Base-by-base conservation (phyloP, 108 stramenopile species). In the Cyclostephanos tholiformis region DNA sequence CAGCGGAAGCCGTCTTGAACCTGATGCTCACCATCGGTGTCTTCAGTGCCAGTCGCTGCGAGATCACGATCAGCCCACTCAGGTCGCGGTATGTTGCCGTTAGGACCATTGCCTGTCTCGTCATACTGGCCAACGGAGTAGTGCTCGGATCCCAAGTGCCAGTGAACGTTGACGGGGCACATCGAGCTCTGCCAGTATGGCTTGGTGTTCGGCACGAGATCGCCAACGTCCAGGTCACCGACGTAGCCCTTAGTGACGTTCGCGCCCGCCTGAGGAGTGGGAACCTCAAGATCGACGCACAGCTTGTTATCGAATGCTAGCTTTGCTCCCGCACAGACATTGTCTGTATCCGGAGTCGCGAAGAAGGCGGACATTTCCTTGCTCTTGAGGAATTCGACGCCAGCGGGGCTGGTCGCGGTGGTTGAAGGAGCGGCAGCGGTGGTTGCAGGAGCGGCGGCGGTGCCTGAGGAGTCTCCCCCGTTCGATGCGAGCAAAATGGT, bases 61-160 rank as follows among this genome's bases (percentile, higher is more conserved):
- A 74, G 66, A 8, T 39, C 49, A n/a, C 67, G 75, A 23, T 65
- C 52, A 51, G 51, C 71, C 41, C 69, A 71, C 17, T 75, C 58
- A n/a, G 74, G 74, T 61, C 69, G 65, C n/a, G 48, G 26, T 10
- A 62, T 35, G 20, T 60, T 72, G n/a, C 71, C 64, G 25, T 69
- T n/a, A 22, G 82, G 83, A 12, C 85, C 85, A 16, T 16, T 13
- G 30, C 86, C 88, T 27, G 67, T 74, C 62, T 87, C 86, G 56
- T 88, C 89, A 60, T 63, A 90, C 66, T 90, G 73, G 36, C 89
- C 89, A 53, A 30, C 43, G 6, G 84, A 85, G 56, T 75, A 82
- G 79, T 90, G 89, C 83, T 90, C 89, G 53, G 89, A 60, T 43
- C 89, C 89, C 64, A 87, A 69, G 66, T 90, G 89, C 89, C 89